Evolutionary conservation across 495 filamentous ascomycete species (phyloP), one percentile per base, ranked within the genome.

Genomic region (Venustampulla echinocandica): DNA sequence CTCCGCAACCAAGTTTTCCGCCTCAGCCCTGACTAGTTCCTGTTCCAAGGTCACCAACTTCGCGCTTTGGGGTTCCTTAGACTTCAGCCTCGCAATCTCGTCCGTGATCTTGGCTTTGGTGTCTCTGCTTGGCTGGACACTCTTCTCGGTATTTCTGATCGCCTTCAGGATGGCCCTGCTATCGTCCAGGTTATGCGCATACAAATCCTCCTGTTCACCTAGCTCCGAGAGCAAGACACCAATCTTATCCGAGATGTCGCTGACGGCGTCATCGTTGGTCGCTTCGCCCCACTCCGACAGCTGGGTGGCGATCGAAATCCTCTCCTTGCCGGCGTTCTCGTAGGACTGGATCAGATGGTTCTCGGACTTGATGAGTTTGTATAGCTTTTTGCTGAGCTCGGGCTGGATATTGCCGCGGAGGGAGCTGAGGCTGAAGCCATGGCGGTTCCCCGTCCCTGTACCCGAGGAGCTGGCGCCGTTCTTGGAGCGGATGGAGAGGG

Each of bases 261-360:
- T 85, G 55, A 98, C 67, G 28, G 81, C 80, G 37, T 92, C 88
- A 60, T 98, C 92, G 3, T 74, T 71, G 2, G 89, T 92, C 33
- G 81, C 75, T 62, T 95, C 89, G 42, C 92, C 93, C 93, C 93
- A 97, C 46, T 95, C 92, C 4, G 85, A 90, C n/a, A 98, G 77
- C 67, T 96, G 88, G 1, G 79, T 76, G 7, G 90, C 90, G 56
- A 95, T 84, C 13, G 81, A 78, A 28, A 85, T 65, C 46, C 87
- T 85, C 64, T 92, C 87, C 38, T 80, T 80, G 17, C 78, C 84
- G 9, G 92, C 92, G 0, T 78, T 61, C 64, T 94, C 85, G 64
- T 96, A 82, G 40, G 84, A 84, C 24, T 77, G 69, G 55, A 96
- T 88, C 10, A 85, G 80, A 54, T 80, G 69, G 70, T 93, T 95